These are phyloP conservation scores for Hypsizygus marmoreus DNA, from an alignment of 768 basidiomycete species.

Conservation along the genomic window DNA sequence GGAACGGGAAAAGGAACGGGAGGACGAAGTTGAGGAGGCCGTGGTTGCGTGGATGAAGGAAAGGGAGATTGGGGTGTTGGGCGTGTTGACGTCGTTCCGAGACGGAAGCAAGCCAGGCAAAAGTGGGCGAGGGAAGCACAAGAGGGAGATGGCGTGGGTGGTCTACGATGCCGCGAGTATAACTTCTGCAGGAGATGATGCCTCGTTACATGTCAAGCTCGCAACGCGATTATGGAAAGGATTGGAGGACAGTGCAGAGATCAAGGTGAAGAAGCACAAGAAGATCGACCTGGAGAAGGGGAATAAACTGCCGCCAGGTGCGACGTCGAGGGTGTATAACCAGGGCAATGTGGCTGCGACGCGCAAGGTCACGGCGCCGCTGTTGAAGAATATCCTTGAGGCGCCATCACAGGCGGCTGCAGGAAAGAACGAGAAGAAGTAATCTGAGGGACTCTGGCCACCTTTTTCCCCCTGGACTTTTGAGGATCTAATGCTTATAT, in stretches of 20 bases:
- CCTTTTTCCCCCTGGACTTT: too few species aligned
- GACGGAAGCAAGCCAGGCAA: conserved; percentile 30
- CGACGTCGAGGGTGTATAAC: conserved; percentile 55
- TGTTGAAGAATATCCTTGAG: conserved; percentile 64
- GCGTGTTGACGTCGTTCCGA: conserved; percentile 77
- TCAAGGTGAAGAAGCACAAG: conserved; percentile 55
- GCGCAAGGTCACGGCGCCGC: conserved; percentile 67
- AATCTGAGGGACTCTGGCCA: too few species aligned
- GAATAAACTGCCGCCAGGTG: conserved; percentile 31
- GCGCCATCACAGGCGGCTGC: too few species aligned
- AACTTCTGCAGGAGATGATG: conserved; percentile 1
- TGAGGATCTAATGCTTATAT: too few species aligned
- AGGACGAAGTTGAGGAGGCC: conserved; percentile 41
- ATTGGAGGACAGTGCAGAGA: conserved; percentile 54
- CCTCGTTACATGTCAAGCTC: conserved; percentile 39
- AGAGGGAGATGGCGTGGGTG: conserved; percentile 69
- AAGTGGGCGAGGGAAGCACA: conserved; percentile 52
- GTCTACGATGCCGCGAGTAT: conserved; percentile 41
- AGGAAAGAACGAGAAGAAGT: too few species aligned
- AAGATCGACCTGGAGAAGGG: conserved; percentile 37
- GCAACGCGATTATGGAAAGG: conserved; percentile 56
- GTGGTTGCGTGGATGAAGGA: conserved; percentile 63
- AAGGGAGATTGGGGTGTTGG: conserved; percentile 65
- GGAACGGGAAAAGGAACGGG: too few species aligned
- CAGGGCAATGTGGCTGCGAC: conserved; percentile 66